Conservation (phyloP, 106 monocot genomes). For the Xerophyta viscosa region DNA sequence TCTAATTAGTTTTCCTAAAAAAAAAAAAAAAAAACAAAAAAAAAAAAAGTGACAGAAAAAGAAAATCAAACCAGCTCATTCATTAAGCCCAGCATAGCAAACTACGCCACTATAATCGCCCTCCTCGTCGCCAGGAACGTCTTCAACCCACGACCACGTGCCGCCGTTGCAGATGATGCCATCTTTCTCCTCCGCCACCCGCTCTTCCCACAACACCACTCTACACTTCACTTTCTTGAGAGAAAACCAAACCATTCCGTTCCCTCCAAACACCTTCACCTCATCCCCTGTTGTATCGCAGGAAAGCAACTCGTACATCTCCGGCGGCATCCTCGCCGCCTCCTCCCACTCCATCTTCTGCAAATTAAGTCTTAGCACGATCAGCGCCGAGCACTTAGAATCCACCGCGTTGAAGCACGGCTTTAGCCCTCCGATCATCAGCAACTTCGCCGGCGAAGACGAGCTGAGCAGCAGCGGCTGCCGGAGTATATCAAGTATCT, state of each 20-base stretch:
- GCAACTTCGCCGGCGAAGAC: background rate
- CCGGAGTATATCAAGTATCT: background rate
- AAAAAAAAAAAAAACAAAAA: too few species aligned
- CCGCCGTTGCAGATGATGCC: too few species aligned
- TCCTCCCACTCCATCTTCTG: background rate
- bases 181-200: background rate
- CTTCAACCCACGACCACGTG: background rate
- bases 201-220: background rate
- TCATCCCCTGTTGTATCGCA: background rate
- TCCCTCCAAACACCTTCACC: constrained; percentile 2
- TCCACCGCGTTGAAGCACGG: background rate
- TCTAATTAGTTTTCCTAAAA: too few species aligned
- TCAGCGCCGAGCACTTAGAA: background rate
- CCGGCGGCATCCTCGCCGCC: background rate
- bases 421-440: background rate
- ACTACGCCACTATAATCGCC: background rate
- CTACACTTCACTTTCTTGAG: background rate
- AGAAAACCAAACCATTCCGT: constrained; percentile 1
- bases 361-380: background rate
- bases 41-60: too few species aligned
- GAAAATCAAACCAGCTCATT: too few species aligned
- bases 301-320: background rate
- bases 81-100: background rate
- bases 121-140: background rate
- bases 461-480: background rate